Evolutionary conservation across 352 stramenopile species (phyloP), one percentile per base, ranked within the genome.

Genomic region (Blastocystis sp.): DNA sequence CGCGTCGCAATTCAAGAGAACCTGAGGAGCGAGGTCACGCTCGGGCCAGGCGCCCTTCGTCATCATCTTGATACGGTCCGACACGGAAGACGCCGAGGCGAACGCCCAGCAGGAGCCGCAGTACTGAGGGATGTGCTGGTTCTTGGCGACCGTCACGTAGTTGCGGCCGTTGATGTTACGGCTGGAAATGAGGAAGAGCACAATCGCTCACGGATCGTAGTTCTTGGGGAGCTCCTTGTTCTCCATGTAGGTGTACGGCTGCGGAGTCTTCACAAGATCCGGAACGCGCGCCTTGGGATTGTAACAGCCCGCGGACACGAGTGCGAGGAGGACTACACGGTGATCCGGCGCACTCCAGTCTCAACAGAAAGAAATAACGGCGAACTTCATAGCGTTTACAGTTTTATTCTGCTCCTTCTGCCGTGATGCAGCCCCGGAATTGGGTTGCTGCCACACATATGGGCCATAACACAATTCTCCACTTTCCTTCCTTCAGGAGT

Each of bases 51-150:
- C 37, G 70, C 85, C 85, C 37, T 85, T 82, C 24, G 67, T 74
- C 55, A 69, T 69, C 33, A 90, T 91, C 93, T 88, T 95, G 93
- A 24, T 59, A 51, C 71, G 90, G 77, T 85, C 88, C 12, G 71
- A 78, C 4, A 74, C 62, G 50, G 74, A 79, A 21, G 24, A 60
- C 12, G 19, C 90, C 92, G 69, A 79, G 94, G 93, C 92, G 90
- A 96, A 96, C 4, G 93, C 92, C 93, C 94, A 96, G 92, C 94
- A 96, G 10, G 94, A 94, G 80, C 94, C 94, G 90, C 95, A 97
- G 91, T 96, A 97, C 91, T 95, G 92, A 29, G 96, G 96, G 80
- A 98, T 97, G 92, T 99, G 97, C 91, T 99, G 97, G 92, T 99
- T 99, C 90, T 98, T 96, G 91, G 96, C 95, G 92, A 96, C 97